Conservation (phyloP, 2,329 filamentous ascomycete genomes). For the Colletotrichum sojae region DNA sequence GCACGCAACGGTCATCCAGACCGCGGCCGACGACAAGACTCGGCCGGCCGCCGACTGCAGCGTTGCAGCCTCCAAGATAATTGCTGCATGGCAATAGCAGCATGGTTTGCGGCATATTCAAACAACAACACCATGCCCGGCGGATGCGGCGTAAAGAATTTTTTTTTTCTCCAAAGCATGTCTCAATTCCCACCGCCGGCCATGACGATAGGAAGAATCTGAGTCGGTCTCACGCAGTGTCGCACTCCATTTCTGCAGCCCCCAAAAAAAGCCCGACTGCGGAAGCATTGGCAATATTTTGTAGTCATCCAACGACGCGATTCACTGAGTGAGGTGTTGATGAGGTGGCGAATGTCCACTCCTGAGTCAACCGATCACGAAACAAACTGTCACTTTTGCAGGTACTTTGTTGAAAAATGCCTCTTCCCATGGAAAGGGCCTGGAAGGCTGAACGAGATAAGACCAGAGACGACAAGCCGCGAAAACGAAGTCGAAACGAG, state of each 20-base stretch:
- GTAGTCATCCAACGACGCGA: too few species aligned
- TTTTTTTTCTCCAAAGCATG: slow-evolving; percentile 22
- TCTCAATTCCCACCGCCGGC: slow-evolving; percentile 19
- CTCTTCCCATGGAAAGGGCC: slow-evolving; percentile 12
- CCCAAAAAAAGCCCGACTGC: background rate
- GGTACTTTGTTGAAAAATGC: background rate
- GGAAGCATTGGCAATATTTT: slow-evolving; percentile 27
- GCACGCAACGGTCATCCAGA: background rate
- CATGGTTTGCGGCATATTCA: slow-evolving; percentile 16
- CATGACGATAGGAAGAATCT: background rate
- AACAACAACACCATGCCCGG: background rate
- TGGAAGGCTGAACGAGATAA: slow-evolving; percentile 25
- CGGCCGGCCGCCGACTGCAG: slow-evolving; percentile 7
- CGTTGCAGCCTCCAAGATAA: background rate
- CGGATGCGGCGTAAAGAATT: slow-evolving; percentile 28
- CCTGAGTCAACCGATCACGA: slow-evolving; percentile 12
- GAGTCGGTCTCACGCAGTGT: slow-evolving; percentile 23
- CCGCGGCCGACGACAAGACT: slow-evolving; percentile 4
- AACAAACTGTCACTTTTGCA: slow-evolving; percentile 13
- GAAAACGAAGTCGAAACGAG: slow-evolving; percentile 3
- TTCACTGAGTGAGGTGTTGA: too few species aligned
- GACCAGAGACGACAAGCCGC: background rate
- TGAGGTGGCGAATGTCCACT: background rate
- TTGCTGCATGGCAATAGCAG: too few species aligned
- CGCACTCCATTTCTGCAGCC: slow-evolving; percentile 18